Conservation (phyloP, 1,139 yeast species). For the Eremothecium coryli region DNA sequence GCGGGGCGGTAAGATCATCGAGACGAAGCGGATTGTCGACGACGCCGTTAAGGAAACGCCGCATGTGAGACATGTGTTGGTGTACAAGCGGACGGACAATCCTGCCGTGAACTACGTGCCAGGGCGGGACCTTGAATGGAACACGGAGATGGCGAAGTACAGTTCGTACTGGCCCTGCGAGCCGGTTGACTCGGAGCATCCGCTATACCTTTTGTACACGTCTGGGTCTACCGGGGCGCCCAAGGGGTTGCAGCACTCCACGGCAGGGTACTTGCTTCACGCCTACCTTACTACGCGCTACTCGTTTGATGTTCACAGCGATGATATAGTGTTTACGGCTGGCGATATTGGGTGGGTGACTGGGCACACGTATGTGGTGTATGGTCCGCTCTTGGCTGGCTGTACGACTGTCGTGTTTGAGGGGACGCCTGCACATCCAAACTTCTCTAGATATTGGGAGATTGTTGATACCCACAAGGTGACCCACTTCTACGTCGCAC, state of each 20-base stretch:
- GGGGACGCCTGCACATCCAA: conserved; percentile 82
- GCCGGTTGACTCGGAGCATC: conserved; percentile 86
- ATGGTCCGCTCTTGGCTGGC: conserved; percentile 71
- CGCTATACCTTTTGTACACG: conserved; percentile 84
- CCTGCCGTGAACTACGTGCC: conserved; percentile 52
- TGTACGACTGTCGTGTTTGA: conserved; percentile 77
- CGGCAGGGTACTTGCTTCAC: conserved; percentile 72
- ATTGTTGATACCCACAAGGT: conserved; percentile 70
- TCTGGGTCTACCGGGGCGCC: conserved; percentile 97
- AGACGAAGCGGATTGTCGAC: conserved; percentile 74
- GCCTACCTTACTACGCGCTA: conserved; percentile 64
- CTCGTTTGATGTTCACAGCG: conserved; percentile 65
- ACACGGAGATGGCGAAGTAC: conserved; percentile 59
- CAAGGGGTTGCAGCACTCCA: conserved; percentile 87
- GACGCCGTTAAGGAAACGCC: conserved; percentile 69
- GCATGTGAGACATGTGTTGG: conserved; percentile 57
- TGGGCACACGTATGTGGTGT: conserved; percentile 75
- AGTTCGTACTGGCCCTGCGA: conserved; percentile 79
- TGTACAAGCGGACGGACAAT: conserved; percentile 66
- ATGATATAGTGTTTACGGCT: conserved; percentile 69
- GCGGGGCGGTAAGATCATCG: conserved; percentile 76
- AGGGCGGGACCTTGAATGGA: conserved; percentile 71
- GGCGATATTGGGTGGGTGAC: conserved; percentile 90
- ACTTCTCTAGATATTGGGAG: conserved; percentile 74
- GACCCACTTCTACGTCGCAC: conserved; percentile 82